Evolutionary conservation across 2,329 filamentous ascomycete genomes (phyloP), one percentile per base, ranked within the genome.

Genomic region (Mariannaea sp.): DNA sequence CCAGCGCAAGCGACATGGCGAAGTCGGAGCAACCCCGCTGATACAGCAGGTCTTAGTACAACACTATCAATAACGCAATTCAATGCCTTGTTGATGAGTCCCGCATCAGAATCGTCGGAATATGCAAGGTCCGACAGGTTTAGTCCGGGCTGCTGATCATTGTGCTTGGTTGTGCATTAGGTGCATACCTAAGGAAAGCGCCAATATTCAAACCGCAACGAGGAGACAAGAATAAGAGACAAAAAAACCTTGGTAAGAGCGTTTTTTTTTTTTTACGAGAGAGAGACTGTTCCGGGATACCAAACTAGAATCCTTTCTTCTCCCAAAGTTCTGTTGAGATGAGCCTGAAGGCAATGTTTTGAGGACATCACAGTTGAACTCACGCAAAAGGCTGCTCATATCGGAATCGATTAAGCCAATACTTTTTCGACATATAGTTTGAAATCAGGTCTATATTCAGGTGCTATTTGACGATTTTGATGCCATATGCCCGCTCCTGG

Each of bases 71-170:
- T 41, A 54, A 48, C 40, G 40, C 45, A 49, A 40, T 49, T 29
- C 17, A 36, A 12, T 20, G 29, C n/a, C 10, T 32, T 12, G n/a
- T n/a, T n/a, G 12, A 12, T 46, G 35, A 42, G 41, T 44, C n/a
- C 24, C 26, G 17, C 14, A 6, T 20, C 14, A 43, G 27, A 41
- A 26, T 14, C 22, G 20, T 53, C 59, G 54, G 55, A 52, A 24
- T 47, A 39, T 36, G 52, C 57, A 56, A 39, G 47, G 53, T 33
- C 61, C 55, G 52, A 55, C 61, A 57, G 57, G 42, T 61, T 65
- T 61, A 61, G 46, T 44, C 49, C 61, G 53, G 54, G 32, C 14
- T 20, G 48, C 26, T 10, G 30, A 58, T 45, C 36, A 47, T 32
- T 7, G 14, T n/a, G 12, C 30, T 24, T 32, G 16, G 16, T 16